Base-by-base conservation (phyloP, 2,329 filamentous ascomycete genomes). In the Tolypocladium pustulatum region DNA sequence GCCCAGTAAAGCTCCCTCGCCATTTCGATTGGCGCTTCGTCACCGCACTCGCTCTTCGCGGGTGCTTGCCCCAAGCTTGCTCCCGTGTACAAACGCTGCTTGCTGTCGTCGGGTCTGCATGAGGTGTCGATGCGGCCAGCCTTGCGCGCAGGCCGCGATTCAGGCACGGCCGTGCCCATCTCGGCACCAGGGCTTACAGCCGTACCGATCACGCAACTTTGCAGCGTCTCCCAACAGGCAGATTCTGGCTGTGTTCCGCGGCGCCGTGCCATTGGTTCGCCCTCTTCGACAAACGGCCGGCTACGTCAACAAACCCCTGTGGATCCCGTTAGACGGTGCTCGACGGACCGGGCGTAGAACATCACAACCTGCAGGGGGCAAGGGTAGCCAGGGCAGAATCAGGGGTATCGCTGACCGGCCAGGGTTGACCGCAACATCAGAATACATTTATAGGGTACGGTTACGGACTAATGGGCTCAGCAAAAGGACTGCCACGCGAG, bases 401-500 rank as follows among this genome's bases (percentile, higher is more conserved):
- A 59, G 58, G 58, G 58, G 55, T 51, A 17, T 56, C 41, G 52
- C 53, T 58, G 57, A 51, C 57, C 17, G 41, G 46, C 59, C 40
- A 37, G 58, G 41, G 56, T 58, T n/a, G 34, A 58, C 56, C 55
- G 34, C 55, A 57, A 52, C 53, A 49, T 55, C 52, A 32, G 46
- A 53, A 57, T n/a, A 22, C 36, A 34, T 30, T 25, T 41, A 10
- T 17, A 46, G 37, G 25, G 34, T 17, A 25, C 41, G n/a, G 41
- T 22, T 15, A 46, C 41, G 41, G 41, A 40, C 38, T 46, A 57
- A 55, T 53, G 58, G 52, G 55, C 52, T 32, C 38, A 56, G 59
- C 43, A 63, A 61, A 61, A 57, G 57, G 56, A 57, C 56, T 61
- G 60, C 62, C 62, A 62, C 61, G 61, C 64, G 62, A 62, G 61